Evolutionary conservation across 352 stramenopile genomes (phyloP).

Genomic region (Albugo laibachii): DNA sequence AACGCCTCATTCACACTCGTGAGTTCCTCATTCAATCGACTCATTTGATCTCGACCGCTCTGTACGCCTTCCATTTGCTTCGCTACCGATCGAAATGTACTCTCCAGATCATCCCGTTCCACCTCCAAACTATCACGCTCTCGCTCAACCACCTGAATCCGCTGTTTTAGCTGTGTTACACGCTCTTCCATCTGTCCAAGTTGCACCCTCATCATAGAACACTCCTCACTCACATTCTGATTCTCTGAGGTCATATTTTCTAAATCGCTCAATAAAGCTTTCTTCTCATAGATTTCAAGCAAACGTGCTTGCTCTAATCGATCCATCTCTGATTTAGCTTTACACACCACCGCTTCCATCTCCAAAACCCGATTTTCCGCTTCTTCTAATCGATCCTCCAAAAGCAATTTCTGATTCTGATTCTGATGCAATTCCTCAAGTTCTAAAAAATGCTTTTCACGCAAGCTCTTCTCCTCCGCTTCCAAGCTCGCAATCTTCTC

Average conservation of each 20-base stretch:
- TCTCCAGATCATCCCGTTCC: slow-evolving; percentile 51
- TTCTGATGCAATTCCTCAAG: slow-evolving; percentile 12
- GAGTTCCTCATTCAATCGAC: slow-evolving; percentile 31
- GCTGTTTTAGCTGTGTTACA: slow-evolving; percentile 31
- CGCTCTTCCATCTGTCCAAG: slow-evolving; percentile 14
- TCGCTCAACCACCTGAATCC: slow-evolving; percentile 31
- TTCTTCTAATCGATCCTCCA: slow-evolving; percentile 34
- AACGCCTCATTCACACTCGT: slow-evolving; percentile 37
- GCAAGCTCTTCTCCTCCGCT: slow-evolving; percentile 23
- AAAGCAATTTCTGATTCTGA: background rate
- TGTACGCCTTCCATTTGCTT: slow-evolving; percentile 54
- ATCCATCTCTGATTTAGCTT: slow-evolving; percentile 18
- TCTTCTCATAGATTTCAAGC: slow-evolving; percentile 45
- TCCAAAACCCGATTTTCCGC: slow-evolving; percentile 39
- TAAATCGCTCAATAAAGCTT: slow-evolving; percentile 48
- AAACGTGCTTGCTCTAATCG: slow-evolving; percentile 31
- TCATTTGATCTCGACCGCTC: slow-evolving; percentile 29
- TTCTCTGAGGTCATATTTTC: slow-evolving; percentile 81
- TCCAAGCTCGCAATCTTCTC: slow-evolving; percentile 46
- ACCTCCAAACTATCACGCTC: slow-evolving; percentile 49
- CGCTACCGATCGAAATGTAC: slow-evolving; percentile 51
- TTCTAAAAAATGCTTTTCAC: slow-evolving; percentile 15
- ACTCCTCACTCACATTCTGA: slow-evolving; percentile 68
- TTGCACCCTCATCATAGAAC: slow-evolving; percentile 28
- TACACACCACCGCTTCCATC: slow-evolving; percentile 20